Base-by-base conservation (phyloP, 192 early-diverging fungal species). In the Backusella sp. region DNA sequence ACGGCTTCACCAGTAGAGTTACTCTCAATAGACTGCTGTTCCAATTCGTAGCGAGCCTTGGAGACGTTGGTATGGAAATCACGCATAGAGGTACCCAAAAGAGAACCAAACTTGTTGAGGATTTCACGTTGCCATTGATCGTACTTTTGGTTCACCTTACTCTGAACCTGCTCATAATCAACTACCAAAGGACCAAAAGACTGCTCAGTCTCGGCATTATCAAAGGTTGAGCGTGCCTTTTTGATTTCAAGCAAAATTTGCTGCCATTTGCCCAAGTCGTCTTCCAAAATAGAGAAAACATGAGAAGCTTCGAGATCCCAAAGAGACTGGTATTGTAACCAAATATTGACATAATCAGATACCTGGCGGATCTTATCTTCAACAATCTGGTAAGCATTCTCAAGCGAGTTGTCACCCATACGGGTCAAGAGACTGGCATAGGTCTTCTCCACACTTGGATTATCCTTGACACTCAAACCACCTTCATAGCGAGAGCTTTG, bases 51-150 rank as follows among this genome's bases (percentile, higher is more conserved):
- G 12, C 97, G 89, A 30, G 94, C 90, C 49, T 91, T 91, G 26
- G 92, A 86, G 23, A 99, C 88, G 0, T 83, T 84, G 34, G 86
- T 78, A 78, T 94, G 90, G 80, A 97, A 94, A 36, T 90, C 88
- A 52, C 91, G 89, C 93, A 98, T 98, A 35, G 92, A 89, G 19
- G 84, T 82, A 23, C 90, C 91, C 19, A 99, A 84, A 77, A 91
- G 92, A 68, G 78, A 82, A 6, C 96, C 97, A 80, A 98, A 99
- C 70, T 90, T 91, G 84, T 93, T 94, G 41, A 98, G 88, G 23
- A 99, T 93, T 77, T 99, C 98, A 36, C 91, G 88, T 80, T 99
- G 98, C 98, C 98, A 99, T 73, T 85, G 88, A 76, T 99, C 98
- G 86, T 99, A 99, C 79, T 97, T 96, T 52, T 92, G 89, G 69